phyloP scores from a whole-genome alignment of 2,329 filamentous ascomycete species.

The Aspergillus amoenus region DNA sequence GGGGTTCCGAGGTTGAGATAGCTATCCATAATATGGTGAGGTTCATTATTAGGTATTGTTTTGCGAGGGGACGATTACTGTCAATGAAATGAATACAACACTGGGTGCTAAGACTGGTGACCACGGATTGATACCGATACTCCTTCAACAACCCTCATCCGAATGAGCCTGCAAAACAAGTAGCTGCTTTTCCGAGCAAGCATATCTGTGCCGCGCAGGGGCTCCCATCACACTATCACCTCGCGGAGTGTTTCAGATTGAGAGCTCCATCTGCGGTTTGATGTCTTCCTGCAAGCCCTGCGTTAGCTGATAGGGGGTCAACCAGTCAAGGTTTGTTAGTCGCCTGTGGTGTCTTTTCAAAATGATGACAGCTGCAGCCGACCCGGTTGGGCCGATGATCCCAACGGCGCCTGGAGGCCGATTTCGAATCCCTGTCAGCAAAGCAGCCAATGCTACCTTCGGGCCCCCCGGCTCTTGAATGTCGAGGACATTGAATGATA shows the following conservation, averaged over 20 bases:
- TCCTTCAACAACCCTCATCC: neutral
- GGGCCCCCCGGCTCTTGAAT: neutral
- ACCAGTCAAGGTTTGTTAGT: neutral
- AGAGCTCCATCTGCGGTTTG: neutral
- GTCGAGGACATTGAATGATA: neutral
- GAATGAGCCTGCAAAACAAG: neutral
- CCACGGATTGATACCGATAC: neutral
- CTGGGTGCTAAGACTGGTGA: neutral
- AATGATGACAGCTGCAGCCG: constrained; percentile 16
- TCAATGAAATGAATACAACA: neutral
- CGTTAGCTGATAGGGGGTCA: constrained; percentile 2
- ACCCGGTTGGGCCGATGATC: neutral
- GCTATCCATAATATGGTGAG: neutral
- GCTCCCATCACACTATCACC: constrained; percentile 19
- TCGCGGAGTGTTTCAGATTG: constrained; percentile 14
- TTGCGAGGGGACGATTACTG: too few species aligned
- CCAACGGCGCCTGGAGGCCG: neutral
- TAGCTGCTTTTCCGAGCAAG: neutral
- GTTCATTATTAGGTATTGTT: too few species aligned
- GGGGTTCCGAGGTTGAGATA: neutral
- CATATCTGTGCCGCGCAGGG: neutral
- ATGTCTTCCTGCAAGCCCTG: constrained; percentile 4
- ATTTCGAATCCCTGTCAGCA: neutral
- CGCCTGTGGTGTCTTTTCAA: neutral
- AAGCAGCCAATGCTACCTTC: neutral